Conservation (phyloP, 2,329 filamentous ascomycete species). For the Talaromyces verruculosus region DNA sequence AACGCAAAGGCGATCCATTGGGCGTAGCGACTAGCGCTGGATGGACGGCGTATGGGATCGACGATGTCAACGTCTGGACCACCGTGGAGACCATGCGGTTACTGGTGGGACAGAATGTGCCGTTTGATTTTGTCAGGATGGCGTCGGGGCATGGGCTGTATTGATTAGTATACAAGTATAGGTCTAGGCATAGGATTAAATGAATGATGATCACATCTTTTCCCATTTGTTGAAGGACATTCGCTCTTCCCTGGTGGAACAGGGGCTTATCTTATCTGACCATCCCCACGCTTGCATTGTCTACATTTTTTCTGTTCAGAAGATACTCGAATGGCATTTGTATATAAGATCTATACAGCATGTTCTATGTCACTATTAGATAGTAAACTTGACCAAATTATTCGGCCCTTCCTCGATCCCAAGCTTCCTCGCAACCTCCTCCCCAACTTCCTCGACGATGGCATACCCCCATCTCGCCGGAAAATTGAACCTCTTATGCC, state of each 20-base stretch:
- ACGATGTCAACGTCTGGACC: slow-evolving; percentile 79
- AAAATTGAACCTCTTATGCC: slow-evolving; percentile 40
- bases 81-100: slow-evolving; percentile 77
- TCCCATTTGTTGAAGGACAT: not conserved
- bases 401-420: not conserved
- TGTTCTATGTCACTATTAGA: not conserved
- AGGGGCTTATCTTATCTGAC: not conserved
- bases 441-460: slow-evolving; percentile 37
- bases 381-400: slow-evolving; percentile 6
- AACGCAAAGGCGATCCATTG: slow-evolving; percentile 67
- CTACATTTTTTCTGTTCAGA: not conserved
- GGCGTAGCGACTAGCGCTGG: slow-evolving; percentile 70
- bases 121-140: slow-evolving; percentile 80
- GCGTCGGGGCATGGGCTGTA: slow-evolving; percentile 61
- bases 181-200: not conserved
- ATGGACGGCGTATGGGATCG: slow-evolving; percentile 75
- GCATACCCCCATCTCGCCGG: slow-evolving; percentile 41
- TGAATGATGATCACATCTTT: not conserved
- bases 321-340: no score
- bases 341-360: not conserved
- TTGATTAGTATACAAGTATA: slow-evolving; percentile 28
- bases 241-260: not conserved
- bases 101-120: slow-evolving; percentile 81
- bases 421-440: slow-evolving; percentile 12
- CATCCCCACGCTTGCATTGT: not conserved